These are phyloP conservation scores for Dioszegia crocea DNA, from an alignment of 768 basidiomycete species.

Conservation along the genomic window DNA sequence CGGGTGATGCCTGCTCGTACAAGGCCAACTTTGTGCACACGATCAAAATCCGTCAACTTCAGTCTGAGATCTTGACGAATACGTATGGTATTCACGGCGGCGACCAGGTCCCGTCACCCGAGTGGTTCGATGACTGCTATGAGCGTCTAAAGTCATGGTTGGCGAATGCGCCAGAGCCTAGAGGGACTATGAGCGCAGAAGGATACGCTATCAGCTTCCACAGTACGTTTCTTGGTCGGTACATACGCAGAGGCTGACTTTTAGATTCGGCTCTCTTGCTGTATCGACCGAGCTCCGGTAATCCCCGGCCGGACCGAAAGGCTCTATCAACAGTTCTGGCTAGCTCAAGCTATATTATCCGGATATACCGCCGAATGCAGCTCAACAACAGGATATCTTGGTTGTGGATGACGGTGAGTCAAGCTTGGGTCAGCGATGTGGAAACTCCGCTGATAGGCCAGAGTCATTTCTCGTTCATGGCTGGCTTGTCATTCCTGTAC, in stretches of 20 bases:
- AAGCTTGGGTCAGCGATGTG: not conserved
- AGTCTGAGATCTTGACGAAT: conserved; percentile 47
- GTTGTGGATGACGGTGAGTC: conserved; percentile 49
- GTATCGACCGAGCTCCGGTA: conserved; percentile 49
- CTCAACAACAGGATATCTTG: conserved; percentile 50
- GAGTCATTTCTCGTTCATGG: conserved; percentile 50
- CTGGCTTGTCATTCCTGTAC: conserved; percentile 50
- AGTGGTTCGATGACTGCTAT: conserved; percentile 49
- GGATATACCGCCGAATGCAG: conserved; percentile 50
- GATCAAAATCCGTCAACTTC: conserved; percentile 45
- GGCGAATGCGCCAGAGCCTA: conserved; percentile 46
- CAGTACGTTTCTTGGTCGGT: too few species aligned
- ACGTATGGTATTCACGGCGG: conserved; percentile 45
- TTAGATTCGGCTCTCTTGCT: conserved; percentile 49
- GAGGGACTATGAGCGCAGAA: conserved; percentile 47
- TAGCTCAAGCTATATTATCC: conserved; percentile 50
- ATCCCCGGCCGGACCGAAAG: conserved; percentile 45
- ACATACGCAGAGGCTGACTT: too few species aligned
- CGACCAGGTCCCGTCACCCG: conserved; percentile 17
- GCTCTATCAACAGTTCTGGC: conserved; percentile 48
- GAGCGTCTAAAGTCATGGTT: conserved; percentile 48
- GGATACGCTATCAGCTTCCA: conserved; percentile 51
- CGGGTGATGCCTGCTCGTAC: conserved; percentile 42
- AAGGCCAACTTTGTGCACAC: conserved; percentile 47
- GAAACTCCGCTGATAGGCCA: conserved; percentile 10